phyloP scores from a whole-genome alignment of 495 filamentous ascomycete genomes.

The Penicillium longicatenatum region DNA sequence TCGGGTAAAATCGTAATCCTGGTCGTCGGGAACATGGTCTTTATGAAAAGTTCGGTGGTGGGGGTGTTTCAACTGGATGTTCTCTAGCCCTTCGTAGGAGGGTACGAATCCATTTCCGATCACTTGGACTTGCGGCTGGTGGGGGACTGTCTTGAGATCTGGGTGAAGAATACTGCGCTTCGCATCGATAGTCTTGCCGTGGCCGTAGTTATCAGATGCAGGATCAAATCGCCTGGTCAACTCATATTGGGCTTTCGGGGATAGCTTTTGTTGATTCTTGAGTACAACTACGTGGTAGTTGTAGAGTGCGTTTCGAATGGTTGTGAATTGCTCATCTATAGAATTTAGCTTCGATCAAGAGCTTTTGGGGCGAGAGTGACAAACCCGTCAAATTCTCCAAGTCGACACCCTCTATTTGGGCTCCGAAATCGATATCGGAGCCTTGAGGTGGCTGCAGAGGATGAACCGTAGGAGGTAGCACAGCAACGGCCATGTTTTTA shows the following conservation, averaged over 20 bases:
- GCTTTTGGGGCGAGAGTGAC: background rate
- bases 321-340: constrained; percentile 59
- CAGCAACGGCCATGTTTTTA: constrained; percentile 12
- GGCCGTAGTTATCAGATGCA: constrained; percentile 62
- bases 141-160: constrained; percentile 75
- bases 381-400: constrained; percentile 59
- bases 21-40: constrained; percentile 58
- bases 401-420: constrained; percentile 54
- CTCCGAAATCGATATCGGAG: constrained; percentile 61
- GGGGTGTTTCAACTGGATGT: constrained; percentile 69
- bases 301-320: constrained; percentile 63
- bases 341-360: background rate
- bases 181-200: constrained; percentile 68
- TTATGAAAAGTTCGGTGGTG: constrained; percentile 76
- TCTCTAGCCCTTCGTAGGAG: constrained; percentile 64
- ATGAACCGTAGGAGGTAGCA: constrained; percentile 25
- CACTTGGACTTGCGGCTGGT: constrained; percentile 77
- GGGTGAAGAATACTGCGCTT: constrained; percentile 72
- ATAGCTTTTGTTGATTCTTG: constrained; percentile 62
- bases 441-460: constrained; percentile 46
- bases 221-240: constrained; percentile 73
- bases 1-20: constrained; percentile 67
- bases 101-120: constrained; percentile 71
- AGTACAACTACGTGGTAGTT: constrained; percentile 65
- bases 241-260: constrained; percentile 69